Base-by-base conservation (phyloP, 73 alveolate species). In the Breviolum minutum region DNA sequence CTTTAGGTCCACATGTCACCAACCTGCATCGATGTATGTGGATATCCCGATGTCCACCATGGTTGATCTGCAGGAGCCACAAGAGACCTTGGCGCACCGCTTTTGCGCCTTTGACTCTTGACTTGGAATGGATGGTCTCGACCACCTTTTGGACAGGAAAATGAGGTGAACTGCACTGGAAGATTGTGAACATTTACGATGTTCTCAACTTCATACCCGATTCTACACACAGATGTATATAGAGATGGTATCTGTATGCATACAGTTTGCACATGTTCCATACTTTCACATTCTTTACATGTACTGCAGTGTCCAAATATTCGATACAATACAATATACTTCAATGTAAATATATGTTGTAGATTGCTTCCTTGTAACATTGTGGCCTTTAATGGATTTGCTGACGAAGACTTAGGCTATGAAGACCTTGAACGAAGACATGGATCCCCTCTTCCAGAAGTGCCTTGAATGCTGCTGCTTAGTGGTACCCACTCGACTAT, bases 371-470 rank as follows among this genome's bases (percentile, higher is more conserved):
- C 13, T 79, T 79, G 64, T 30, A 77, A 22, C 87, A 17, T 26
- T 20, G 17, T 20, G 20, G 63, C 26, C 60, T 16, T 22, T 10
- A 19, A 9, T 12, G 17, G 54, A 40, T 40, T 40, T 54, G 71
- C 61, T 48, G 22, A 63, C n/a, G 66, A n/a, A 40, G 54, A 40
- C 76, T 17, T 7, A 92, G 98, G 98, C 98, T n/a, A 80, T 92
- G 82, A 92, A 76, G 66, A 92, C 98, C n/a, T 71, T 92, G 64
- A 92, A 92, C 90, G 98, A 92, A 48, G 98, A 92, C 90, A 92
- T 92, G 98, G 98, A 92, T 29, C 98, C 98, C 24, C 98, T 92
- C 81, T 92, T 92, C 80, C 89, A 92, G 66, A 73, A 26, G 98
- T 48, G 5, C 27, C 86, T 80, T 40, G 54, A 40, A 40, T 40